phyloP scores from a whole-genome alignment of 176 grass and related monocot genomes.

The Tuctoria greenei region DNA sequence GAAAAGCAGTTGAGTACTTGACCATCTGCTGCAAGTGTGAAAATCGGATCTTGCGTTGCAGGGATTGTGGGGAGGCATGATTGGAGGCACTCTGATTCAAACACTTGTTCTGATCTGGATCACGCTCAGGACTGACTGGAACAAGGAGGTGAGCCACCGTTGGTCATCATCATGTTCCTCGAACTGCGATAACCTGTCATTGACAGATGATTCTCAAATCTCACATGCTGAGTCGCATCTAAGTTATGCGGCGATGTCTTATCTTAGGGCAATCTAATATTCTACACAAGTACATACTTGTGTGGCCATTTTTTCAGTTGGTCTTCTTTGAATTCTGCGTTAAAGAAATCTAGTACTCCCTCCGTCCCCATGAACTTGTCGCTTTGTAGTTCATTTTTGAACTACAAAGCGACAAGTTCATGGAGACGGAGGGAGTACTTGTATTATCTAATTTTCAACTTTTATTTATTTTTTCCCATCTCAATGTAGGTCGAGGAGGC shows the following conservation, averaged over 20 bases:
- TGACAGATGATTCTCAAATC: slow-evolving; percentile 31
- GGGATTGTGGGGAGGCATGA: slow-evolving; percentile 89
- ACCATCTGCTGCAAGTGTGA: slow-evolving; percentile 20
- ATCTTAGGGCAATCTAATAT: slow-evolving; percentile 18
- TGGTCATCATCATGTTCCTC: neutral
- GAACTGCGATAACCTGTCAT: neutral
- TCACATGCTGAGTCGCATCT: slow-evolving; percentile 27
- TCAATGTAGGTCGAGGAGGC: slow-evolving; percentile 58
- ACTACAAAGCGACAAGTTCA: too few species aligned
- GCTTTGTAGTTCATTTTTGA: too few species aligned
- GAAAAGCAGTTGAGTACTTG: neutral
- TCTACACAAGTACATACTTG: neutral
- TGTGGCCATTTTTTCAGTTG: slow-evolving; percentile 8
- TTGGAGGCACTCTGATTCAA: slow-evolving; percentile 67
- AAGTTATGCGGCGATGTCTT: neutral
- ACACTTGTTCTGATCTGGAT: slow-evolving; percentile 77
- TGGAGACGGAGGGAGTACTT: too few species aligned
- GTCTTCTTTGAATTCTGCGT: neutral
- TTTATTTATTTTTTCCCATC: neutral
- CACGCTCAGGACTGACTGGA: slow-evolving; percentile 79
- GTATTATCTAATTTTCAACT: neutral
- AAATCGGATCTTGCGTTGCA: slow-evolving; percentile 28
- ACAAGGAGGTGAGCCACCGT: slow-evolving; percentile 63
- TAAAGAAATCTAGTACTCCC: neutral
- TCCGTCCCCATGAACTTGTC: too few species aligned